Conservation (phyloP, 371 early-diverging fungal species). For the Fennellomyces sp. region DNA sequence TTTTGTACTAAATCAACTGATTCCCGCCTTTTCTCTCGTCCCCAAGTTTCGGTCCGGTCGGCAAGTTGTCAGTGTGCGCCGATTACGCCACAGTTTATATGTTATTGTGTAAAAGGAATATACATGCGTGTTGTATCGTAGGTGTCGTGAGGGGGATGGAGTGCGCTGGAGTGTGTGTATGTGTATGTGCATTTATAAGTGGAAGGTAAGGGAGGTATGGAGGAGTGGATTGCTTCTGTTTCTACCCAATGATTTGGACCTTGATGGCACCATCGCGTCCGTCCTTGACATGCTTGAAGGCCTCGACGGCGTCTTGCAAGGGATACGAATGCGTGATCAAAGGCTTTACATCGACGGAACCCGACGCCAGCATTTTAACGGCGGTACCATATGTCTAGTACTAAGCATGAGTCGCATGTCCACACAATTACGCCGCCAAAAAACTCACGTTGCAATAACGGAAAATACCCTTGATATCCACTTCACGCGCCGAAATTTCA, state of each 20-base stretch:
- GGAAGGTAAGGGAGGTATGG: not conserved
- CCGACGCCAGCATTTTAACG: conserved; percentile 48
- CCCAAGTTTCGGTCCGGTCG: no score
- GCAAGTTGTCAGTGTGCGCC: no score
- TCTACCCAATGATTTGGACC: conserved; percentile 42
- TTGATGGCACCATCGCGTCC: conserved; percentile 53
- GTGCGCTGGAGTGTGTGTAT: not conserved
- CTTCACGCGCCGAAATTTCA: conserved; percentile 48
- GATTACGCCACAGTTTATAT: no score
- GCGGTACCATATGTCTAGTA: conserved; percentile 46
- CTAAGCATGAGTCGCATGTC: not conserved
- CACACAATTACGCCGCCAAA: not conserved
- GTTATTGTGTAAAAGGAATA: no score
- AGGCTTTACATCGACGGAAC: conserved; percentile 47
- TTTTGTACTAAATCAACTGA: no score
- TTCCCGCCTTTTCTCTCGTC: no score
- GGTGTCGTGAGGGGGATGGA: no score
- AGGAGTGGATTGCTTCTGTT: not conserved
- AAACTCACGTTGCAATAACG: conserved; percentile 51
- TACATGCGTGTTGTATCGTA: not conserved
- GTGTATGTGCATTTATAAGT: not conserved
- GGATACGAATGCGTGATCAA: conserved; percentile 52
- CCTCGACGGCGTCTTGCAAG: conserved; percentile 45
- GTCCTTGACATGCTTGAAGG: conserved; percentile 52
- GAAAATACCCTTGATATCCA: conserved; percentile 55